Percentiles rank a stretch among this genome's conserved stretches.
Conservation (phyloP, 306 rosid species). For the Acacia confusa region DNA sequence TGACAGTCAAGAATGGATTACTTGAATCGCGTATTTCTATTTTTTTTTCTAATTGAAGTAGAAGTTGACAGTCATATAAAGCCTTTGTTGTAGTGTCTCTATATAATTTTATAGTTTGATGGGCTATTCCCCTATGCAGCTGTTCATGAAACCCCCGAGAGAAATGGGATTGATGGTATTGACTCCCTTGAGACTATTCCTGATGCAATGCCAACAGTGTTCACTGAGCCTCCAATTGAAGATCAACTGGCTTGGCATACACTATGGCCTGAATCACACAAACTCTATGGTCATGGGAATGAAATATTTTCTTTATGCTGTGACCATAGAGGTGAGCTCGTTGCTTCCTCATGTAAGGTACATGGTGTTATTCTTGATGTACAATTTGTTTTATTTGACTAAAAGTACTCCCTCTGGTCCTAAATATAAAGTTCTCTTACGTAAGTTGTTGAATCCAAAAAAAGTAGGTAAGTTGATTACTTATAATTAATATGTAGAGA, state of each 20-base stretch:
- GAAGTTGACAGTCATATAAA: slow-evolving; percentile 5
- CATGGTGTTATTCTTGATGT: slow-evolving; percentile 26
- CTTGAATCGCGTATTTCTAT: background rate
- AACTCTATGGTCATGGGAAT: slow-evolving; percentile 98
- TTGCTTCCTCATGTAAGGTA: slow-evolving; percentile 98
- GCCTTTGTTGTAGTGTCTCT: background rate
- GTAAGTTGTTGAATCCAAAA: background rate
- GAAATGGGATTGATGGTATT: slow-evolving; percentile 56
- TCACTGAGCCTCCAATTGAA: slow-evolving; percentile 93
- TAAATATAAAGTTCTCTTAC: background rate
- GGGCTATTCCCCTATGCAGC: slow-evolving; percentile 52
- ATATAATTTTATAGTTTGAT: slow-evolving; percentile 8
- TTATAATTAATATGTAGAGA: background rate
- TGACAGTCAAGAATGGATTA: background rate
- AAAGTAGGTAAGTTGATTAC: background rate
- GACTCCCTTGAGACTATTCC: slow-evolving; percentile 92
- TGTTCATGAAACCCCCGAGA: slow-evolving; percentile 45
- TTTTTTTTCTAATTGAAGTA: slow-evolving; percentile 7
- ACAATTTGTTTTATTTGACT: slow-evolving; percentile 2
- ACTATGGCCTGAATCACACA: slow-evolving; percentile 97
- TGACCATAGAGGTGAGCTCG: slow-evolving; percentile 80
- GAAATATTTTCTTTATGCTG: slow-evolving; percentile 88
- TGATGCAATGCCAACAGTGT: slow-evolving; percentile 77
- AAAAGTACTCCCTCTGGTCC: background rate
- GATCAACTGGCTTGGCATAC: slow-evolving; percentile 98